Base-by-base conservation (phyloP, 495 filamentous ascomycete genomes). In the Xylona heveae region DNA sequence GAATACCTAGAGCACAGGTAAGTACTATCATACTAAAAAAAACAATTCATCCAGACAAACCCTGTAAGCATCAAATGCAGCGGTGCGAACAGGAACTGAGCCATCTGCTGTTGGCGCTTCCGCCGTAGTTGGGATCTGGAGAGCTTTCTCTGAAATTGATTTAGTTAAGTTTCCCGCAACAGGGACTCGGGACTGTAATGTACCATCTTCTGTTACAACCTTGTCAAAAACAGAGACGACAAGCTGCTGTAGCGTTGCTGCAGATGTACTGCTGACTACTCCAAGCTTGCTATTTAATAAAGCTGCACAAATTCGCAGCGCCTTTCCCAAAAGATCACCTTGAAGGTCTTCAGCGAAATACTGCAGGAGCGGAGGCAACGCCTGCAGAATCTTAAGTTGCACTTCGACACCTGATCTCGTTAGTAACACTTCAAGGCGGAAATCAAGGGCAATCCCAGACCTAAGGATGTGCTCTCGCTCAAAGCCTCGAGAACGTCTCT, bases 361-460 rank as follows among this genome's bases (percentile, higher is more conserved):
- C 40, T 94, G 83, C 5, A 94, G 55, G 23, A 97, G 46, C 1
- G 82, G 76, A n/a, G 90, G 88, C 19, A 97, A 56, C 0, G 83
- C 78, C 48, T 97, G 88, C 12, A 97, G 58, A 19, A 95, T 90
- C 53, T 94, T 97, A 31, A 97, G 66, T 43, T 97, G 88, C 2
- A 94, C 74, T 49, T 97, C 90, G 30, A 90, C 65, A 20, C 74
- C 83, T 63, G 52, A 43, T 7, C 6, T 38, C 9, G 36, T 18
- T 26, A 26, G 34, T 34, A 1, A 12, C 9, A n/a, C 6, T 14
- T 1, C n/a, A 6, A 1, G 33, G 5, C 14, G 31, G 20, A 19
- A 34, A 9, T 7, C 33, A 34, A 12, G 6, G 17, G n/a, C 5
- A 17, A 17, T 14, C 9, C 12, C 47, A 30, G 54, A 73, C 72